Percentiles rank a stretch among this genome's conserved stretches.
Evolutionary conservation across 2,329 filamentous ascomycete genomes (phyloP).

Genomic region (Bipolaris bicolor): DNA sequence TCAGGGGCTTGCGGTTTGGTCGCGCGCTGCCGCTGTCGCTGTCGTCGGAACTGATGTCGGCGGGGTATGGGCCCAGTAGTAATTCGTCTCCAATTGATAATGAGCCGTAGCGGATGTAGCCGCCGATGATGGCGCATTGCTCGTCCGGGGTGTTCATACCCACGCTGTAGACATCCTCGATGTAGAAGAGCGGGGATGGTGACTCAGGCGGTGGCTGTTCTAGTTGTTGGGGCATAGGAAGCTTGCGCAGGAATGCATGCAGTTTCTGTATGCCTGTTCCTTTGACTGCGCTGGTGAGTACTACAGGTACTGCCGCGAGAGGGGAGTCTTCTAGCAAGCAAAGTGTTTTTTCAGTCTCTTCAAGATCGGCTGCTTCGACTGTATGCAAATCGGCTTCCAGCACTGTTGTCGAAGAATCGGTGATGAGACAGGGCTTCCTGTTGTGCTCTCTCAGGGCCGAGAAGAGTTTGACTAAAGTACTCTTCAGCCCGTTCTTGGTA

Average conservation of each 20-base stretch:
- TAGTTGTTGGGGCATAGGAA: slow-evolving; percentile 65
- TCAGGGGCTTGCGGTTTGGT: slow-evolving; percentile 28
- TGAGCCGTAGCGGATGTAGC: slow-evolving; percentile 78
- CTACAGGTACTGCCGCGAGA: slow-evolving; percentile 72
- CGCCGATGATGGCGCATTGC: slow-evolving; percentile 72
- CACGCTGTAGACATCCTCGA: slow-evolving; percentile 83
- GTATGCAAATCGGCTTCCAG: slow-evolving; percentile 56
- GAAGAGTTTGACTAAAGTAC: slow-evolving; percentile 74
- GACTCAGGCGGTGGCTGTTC: slow-evolving; percentile 45
- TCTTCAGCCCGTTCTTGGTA: slow-evolving; percentile 71
- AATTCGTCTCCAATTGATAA: slow-evolving; percentile 80
- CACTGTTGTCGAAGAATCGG: slow-evolving; percentile 32
- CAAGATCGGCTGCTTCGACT: slow-evolving; percentile 63
- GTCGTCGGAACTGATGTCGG: slow-evolving; percentile 42
- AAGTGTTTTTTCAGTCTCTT: slow-evolving; percentile 64
- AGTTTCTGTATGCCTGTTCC: slow-evolving; percentile 81
- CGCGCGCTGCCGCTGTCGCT: slow-evolving; percentile 46
- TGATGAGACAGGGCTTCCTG: slow-evolving; percentile 74
- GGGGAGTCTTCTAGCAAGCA: slow-evolving; percentile 56
- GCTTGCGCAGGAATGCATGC: slow-evolving; percentile 77
- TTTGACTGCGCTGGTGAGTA: slow-evolving; percentile 85
- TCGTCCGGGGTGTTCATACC: slow-evolving; percentile 52
- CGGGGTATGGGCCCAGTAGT: slow-evolving; percentile 72
- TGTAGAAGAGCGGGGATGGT: slow-evolving; percentile 75
- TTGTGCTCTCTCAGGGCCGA: slow-evolving; percentile 78